Evolutionary conservation across 148 eudicot species (phyloP).

Genomic region (Camellia sinensis): DNA sequence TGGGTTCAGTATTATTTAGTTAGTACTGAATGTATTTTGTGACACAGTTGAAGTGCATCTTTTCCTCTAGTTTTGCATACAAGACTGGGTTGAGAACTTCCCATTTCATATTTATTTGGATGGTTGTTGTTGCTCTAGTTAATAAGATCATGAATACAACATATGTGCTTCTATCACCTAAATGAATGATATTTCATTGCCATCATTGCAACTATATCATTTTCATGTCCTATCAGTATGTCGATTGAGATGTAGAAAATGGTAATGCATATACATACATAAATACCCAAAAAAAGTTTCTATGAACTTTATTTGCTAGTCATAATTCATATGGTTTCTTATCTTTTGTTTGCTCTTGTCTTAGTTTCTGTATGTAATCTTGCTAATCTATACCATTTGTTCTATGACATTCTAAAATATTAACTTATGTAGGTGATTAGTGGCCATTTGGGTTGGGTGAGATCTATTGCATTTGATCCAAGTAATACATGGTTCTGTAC

Average conservation of each 20-base stretch:
- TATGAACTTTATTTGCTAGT: background rate
- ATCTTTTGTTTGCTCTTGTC: background rate
- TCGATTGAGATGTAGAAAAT: background rate
- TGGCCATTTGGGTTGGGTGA: conserved; percentile 99
- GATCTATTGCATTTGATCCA: conserved; percentile 95
- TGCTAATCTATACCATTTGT: background rate
- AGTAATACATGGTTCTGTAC: conserved; percentile 95
- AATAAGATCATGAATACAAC: background rate
- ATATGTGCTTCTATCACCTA: background rate
- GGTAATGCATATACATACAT: background rate
- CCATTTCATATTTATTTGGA: background rate
- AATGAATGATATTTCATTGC: background rate
- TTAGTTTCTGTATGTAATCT: background rate
- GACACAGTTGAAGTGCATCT: background rate
- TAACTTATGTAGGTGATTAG: conserved; percentile 72
- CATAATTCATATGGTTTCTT: background rate
- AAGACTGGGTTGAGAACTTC: background rate
- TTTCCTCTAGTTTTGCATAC: background rate
- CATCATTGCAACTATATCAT: background rate
- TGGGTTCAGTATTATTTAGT: background rate
- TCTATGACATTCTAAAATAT: background rate
- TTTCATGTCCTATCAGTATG: background rate
- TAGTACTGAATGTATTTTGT: background rate
- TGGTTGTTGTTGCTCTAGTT: background rate
- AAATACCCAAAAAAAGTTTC: no score